Base-by-base conservation (phyloP, 164 flowering plant species). In the Paratinospora sagittata region DNA sequence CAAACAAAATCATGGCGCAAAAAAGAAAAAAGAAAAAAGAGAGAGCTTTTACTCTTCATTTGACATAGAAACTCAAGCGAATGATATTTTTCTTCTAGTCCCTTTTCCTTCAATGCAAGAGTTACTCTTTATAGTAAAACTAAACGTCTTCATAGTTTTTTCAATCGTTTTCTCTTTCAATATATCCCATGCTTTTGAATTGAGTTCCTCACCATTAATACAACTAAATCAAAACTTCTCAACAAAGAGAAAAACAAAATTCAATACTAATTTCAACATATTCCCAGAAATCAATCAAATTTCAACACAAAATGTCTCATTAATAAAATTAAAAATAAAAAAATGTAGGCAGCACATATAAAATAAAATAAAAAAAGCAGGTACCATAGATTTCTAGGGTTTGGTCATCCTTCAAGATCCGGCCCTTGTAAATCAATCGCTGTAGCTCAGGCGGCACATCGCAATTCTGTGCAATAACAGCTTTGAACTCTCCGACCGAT, bases 341-440 rank as follows among this genome's bases (percentile, higher is more conserved):
- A 52, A 52, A 52, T 16, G 17, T 24, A 45, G 27, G 45, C 2
- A 47, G 41, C 2, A 26, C 26, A 23, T 63, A 55, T 17, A 37
- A 74, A 27, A 7, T 27, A 27, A 43, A 69, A 21, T 41, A 62
- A 11, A 26, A n/a, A 66, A 58, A 24, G 30, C n/a, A 58, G 49
- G 30, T 73, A 88, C 92, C 92, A 66, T 86, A 88, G 83, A 85
- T 85, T 26, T 73, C 67, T 63, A 88, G 84, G 72, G 88, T 82
- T 57, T 86, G 90, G 58, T 89, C 91, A 72, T 89, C 90, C 78
- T 86, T 89, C 71, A 89, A 71, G 79, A 89, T 86, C 78, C 89
- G 88, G 3, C 93, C 93, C 68, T 87, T 89, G 78, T 89, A 89
- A 77, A 89, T 89, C 82, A 89, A 76, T 4, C 93, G 76, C 74